Base-by-base conservation (phyloP, 805 yeast genomes). In the Naumovozyma dairenensis region DNA sequence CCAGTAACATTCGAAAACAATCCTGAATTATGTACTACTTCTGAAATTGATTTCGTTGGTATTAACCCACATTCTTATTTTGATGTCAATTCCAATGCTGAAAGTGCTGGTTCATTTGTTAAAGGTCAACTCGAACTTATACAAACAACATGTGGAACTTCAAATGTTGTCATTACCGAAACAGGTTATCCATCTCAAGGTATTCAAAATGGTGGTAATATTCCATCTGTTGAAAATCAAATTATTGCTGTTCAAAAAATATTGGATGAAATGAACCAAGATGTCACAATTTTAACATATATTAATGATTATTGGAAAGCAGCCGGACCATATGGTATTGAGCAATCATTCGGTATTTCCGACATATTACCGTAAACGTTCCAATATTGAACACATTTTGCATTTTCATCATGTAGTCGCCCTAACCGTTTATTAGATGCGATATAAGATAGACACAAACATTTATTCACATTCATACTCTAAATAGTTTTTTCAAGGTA, bases 141-240 rank as follows among this genome's bases (percentile, higher is more conserved):
- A 17, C 59, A 68, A 44, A 59, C 57, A 12, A 60, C 66, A 29
- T 86, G 96, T 63, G 58, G 57, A 33, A 62, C 71, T 19, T 63
- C 68, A 55, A 57, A 62, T 6, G 76, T 82, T 24, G 44, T 65
- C 15, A 74, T 86, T 36, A 77, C 93, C 15, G 96, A 86, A 60
- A 85, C 95, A 4, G 96, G 96, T 28, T 86, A 83, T 55, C 96
- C 96, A 48, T 73, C 78, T 45, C 62, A 65, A 26, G 96, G 96
- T 49, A 55, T 53, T 39, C 63, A 67, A 37, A 75, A 83, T 51
- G 96, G 96, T 36, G 60, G 60, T 32, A 81, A 85, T 45, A 71
- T 76, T 25, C 96, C 96, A 39, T 59, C 74, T 24, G 53, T 59
- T 5, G 82, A 53, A 8, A 86, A 85, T 60, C 96, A 86, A 65